Conservation (phyloP, 163 green algal genomes). For the Chlamydomonas reinhardtii region DNA sequence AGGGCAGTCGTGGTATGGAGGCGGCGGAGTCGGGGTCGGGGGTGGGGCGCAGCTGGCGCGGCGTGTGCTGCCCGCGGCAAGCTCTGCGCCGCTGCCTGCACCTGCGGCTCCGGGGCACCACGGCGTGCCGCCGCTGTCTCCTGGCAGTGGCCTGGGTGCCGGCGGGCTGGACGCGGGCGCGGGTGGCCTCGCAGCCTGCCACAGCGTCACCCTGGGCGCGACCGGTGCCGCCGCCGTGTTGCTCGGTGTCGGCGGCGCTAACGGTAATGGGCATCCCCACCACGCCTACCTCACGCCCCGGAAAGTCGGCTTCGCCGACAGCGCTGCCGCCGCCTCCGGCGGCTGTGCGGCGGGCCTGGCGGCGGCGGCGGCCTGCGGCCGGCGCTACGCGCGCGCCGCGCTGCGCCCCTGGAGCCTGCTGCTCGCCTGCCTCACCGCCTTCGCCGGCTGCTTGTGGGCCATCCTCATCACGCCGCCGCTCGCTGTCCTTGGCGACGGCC, state of each 20-base stretch:
- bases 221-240: too few relatives aligned
- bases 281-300: not conserved
- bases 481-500: not conserved
- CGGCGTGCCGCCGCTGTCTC: too few relatives aligned
- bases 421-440: not conserved
- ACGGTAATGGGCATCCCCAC: not conserved
- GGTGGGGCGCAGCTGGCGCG: not conserved
- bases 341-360: not conserved
- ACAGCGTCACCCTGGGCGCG: not conserved
- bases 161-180: too few relatives aligned
- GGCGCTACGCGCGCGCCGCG: not conserved
- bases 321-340: too few relatives aligned
- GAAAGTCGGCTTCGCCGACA: not conserved
- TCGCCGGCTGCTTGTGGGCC: not conserved
- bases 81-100: not conserved
- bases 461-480: slow-evolving; percentile 13
- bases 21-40: too few relatives aligned
- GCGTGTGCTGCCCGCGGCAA: not conserved
- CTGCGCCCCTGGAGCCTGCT: not conserved
- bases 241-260: not conserved
- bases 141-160: too few relatives aligned
- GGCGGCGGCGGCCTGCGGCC: not conserved
- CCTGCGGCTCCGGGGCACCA: too few relatives aligned
- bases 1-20: not conserved
- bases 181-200: not conserved